Conservation (phyloP, 495 filamentous ascomycete species). For the Hypoxylon fuscum region DNA sequence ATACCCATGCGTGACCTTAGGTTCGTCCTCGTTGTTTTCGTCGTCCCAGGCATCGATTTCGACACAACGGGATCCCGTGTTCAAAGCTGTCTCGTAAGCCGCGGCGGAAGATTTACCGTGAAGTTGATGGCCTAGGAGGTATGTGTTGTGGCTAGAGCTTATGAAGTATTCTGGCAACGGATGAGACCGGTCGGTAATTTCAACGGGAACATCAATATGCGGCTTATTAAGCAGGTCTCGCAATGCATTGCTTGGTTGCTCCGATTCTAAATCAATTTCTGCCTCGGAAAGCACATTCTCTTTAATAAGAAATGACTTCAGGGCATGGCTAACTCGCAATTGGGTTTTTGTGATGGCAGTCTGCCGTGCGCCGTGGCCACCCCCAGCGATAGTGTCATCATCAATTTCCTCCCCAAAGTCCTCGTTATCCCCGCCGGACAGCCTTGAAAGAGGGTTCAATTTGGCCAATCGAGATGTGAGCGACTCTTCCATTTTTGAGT, state of each 20-base stretch:
- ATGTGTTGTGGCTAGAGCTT: constrained; percentile 61
- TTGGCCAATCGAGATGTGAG: constrained; percentile 43
- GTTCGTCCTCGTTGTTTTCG: constrained; percentile 56
- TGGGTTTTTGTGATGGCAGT: constrained; percentile 51
- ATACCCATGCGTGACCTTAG: constrained; percentile 65
- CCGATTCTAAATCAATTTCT: constrained; percentile 46
- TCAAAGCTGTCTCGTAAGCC: constrained; percentile 59
- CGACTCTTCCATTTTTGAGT: constrained; percentile 21
- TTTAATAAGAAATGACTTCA: constrained; percentile 54
- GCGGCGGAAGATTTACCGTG: constrained; percentile 55
- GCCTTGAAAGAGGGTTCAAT: constrained; percentile 46
- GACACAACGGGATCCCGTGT: constrained; percentile 62
- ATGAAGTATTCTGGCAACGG: constrained; percentile 65
- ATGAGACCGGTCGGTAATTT: constrained; percentile 53
- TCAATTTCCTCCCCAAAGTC: constrained; percentile 60
- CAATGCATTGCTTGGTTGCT: constrained; percentile 43
- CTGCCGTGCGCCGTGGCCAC: constrained; percentile 54
- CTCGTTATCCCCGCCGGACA: constrained; percentile 46
- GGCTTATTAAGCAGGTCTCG: constrained; percentile 52
- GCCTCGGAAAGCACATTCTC: constrained; percentile 48
- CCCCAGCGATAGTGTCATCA: constrained; percentile 54
- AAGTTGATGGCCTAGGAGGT: constrained; percentile 64
- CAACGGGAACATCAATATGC: constrained; percentile 54
- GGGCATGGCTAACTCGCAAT: constrained; percentile 57
- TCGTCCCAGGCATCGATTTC: constrained; percentile 68